Evolutionary conservation across 2,329 filamentous ascomycete genomes (phyloP).

Genomic region (Trichoderma harzianum): DNA sequence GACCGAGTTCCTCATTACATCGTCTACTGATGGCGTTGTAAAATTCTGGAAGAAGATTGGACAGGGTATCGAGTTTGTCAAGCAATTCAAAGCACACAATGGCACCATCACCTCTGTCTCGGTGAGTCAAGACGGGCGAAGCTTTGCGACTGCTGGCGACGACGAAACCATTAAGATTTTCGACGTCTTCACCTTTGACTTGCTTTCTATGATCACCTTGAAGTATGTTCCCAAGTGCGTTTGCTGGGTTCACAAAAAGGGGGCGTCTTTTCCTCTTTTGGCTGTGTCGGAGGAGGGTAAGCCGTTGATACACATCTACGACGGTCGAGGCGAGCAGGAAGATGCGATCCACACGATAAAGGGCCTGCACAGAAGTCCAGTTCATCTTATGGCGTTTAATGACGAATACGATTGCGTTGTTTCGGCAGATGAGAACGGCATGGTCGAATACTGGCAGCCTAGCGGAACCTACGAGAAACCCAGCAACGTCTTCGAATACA

Average conservation of each 20-base stretch:
- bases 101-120: constrained; percentile 82
- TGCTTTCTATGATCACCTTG: constrained; percentile 77
- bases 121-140: constrained; percentile 84
- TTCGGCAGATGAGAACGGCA: constrained; percentile 83
- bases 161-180: constrained; percentile 81
- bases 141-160: constrained; percentile 82
- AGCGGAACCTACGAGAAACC: constrained; percentile 82
- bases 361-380: constrained; percentile 74
- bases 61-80: constrained; percentile 92
- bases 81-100: constrained; percentile 89
- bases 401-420: constrained; percentile 84
- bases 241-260: constrained; percentile 88
- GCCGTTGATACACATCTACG: constrained; percentile 75
- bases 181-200: constrained; percentile 80
- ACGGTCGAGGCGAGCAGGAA: constrained; percentile 79
- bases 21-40: constrained; percentile 89
- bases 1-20: constrained; percentile 94
- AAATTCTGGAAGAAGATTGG: constrained; percentile 99
- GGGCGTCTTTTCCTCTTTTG: constrained; percentile 81
- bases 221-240: constrained; percentile 72
- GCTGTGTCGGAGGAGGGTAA: constrained; percentile 76
- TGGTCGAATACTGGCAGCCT: constrained; percentile 96
- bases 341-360: constrained; percentile 74
- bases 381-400: constrained; percentile 87
- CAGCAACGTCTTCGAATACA: constrained; percentile 85